phyloP scores from a whole-genome alignment of 768 basidiomycete genomes.

The Hortiboletus campestris region DNA sequence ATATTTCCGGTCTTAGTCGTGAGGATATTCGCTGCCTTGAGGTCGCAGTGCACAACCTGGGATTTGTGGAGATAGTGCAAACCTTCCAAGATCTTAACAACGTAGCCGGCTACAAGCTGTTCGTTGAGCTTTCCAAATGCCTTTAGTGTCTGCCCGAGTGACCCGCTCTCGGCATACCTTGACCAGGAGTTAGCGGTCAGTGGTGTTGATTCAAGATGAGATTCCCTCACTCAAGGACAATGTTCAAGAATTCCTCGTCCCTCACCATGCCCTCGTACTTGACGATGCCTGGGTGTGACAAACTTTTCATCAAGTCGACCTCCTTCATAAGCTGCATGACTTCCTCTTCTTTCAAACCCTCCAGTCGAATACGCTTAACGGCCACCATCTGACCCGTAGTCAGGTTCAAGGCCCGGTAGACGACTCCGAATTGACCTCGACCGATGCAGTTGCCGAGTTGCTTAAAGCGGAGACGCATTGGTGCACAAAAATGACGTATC shows the following conservation, averaged over 20 bases:
- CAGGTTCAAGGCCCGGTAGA: constrained; percentile 91
- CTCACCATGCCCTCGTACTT: constrained; percentile 96
- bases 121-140: constrained; percentile 95
- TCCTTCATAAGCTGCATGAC: constrained; percentile 90
- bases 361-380: constrained; percentile 92
- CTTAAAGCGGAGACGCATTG: constrained; percentile 40
- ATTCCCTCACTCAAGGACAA: constrained; percentile 82
- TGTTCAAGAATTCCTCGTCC: constrained; percentile 85
- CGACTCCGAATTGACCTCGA: constrained; percentile 93
- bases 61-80: constrained; percentile 87
- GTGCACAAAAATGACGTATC: constrained; percentile 3
- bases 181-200: constrained; percentile 13
- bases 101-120: constrained; percentile 85
- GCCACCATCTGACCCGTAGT: constrained; percentile 97
- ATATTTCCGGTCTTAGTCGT: constrained; percentile 97
- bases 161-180: constrained; percentile 96
- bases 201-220: neutral
- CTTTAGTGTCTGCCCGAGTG: constrained; percentile 88
- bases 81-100: constrained; percentile 95
- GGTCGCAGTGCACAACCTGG: constrained; percentile 94
- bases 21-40: constrained; percentile 99
- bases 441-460: constrained; percentile 98
- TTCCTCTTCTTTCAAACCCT: constrained; percentile 88
- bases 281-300: constrained; percentile 94
- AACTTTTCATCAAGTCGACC: constrained; percentile 86